phyloP scores from a whole-genome alignment of 768 basidiomycete species.

The Kwoniella sp. region DNA sequence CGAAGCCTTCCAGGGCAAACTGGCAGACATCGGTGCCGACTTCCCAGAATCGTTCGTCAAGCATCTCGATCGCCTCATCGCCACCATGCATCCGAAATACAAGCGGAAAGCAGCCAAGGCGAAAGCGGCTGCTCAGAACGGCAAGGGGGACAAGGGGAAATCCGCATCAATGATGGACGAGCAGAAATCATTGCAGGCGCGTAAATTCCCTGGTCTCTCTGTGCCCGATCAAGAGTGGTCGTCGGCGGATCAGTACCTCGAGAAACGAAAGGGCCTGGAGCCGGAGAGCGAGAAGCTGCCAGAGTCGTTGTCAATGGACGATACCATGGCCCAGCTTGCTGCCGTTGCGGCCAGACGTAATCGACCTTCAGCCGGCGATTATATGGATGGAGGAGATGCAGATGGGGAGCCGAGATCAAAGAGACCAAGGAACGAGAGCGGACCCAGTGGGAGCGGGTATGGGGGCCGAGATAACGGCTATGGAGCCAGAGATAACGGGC shows the following conservation, averaged over 20 bases:
- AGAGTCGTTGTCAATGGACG: conserved; percentile 73
- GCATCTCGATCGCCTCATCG: conserved; percentile 90
- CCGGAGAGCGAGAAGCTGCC: conserved; percentile 34
- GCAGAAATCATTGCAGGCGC: conserved; percentile 70
- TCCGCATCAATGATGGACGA: conserved; percentile 58
- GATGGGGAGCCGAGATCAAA: conserved; percentile 60
- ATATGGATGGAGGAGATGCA: conserved; percentile 34
- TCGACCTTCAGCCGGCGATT: conserved; percentile 57
- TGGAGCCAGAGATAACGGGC: conserved; percentile 11
- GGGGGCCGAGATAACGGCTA: conserved; percentile 11
- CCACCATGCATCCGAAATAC: conserved; percentile 93
- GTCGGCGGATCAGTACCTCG: conserved; percentile 58
- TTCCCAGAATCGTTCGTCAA: conserved; percentile 90
- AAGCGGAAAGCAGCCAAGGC: conserved; percentile 68
- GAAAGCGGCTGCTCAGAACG: conserved; percentile 35
- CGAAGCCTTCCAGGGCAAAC: conserved; percentile 75
- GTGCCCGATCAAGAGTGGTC: conserved; percentile 73
- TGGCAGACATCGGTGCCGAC: conserved; percentile 74
- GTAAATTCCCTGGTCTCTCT: conserved; percentile 88
- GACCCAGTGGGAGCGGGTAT: conserved; percentile 1
- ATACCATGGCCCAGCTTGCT: conserved; percentile 77
- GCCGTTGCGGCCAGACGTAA: conserved; percentile 68
- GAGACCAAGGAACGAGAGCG: conserved; percentile 63
- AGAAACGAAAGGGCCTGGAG: conserved; percentile 33
- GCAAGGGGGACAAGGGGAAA: conserved; percentile 22